Evolutionary conservation across 2,329 filamentous ascomycete genomes (phyloP).

Genomic region (Fusarium sp.): DNA sequence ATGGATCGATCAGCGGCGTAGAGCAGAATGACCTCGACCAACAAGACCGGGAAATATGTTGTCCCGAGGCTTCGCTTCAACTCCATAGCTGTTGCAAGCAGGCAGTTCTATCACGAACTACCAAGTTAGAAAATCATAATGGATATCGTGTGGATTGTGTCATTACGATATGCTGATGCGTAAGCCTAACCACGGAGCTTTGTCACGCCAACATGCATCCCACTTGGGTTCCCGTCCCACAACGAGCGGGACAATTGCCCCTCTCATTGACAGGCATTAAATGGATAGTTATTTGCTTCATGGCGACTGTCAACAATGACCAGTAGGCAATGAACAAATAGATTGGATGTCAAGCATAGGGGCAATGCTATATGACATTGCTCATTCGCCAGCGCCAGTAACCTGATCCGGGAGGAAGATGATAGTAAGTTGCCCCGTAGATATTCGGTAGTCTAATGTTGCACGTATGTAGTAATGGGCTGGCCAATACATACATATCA

Average conservation of each 20-base stretch:
- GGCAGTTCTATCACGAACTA: background rate
- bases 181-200: conserved; percentile 29
- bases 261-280: conserved; percentile 39
- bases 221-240: conserved; percentile 39
- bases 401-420: conserved; percentile 15
- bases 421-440: conserved; percentile 1
- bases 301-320: conserved; percentile 17
- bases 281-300: conserved; percentile 11
- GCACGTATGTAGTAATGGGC: too few relatives aligned
- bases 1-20: conserved; percentile 20
- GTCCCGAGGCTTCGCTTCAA: conserved; percentile 1
- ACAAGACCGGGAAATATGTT: conserved; percentile 1
- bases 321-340: conserved; percentile 16
- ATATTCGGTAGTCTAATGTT: conserved; percentile 17
- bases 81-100: background rate
- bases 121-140: background rate
- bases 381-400: background rate
- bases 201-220: conserved; percentile 40
- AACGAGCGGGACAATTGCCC: conserved; percentile 36
- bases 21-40: conserved; percentile 6
- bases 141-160: conserved; percentile 1
- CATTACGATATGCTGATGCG: conserved; percentile 34
- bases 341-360: conserved; percentile 1
- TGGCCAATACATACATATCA: conserved; percentile 11
- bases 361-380: background rate